phyloP scores from a whole-genome alignment of 305 asterid species.

The Fraxinus greggii region DNA sequence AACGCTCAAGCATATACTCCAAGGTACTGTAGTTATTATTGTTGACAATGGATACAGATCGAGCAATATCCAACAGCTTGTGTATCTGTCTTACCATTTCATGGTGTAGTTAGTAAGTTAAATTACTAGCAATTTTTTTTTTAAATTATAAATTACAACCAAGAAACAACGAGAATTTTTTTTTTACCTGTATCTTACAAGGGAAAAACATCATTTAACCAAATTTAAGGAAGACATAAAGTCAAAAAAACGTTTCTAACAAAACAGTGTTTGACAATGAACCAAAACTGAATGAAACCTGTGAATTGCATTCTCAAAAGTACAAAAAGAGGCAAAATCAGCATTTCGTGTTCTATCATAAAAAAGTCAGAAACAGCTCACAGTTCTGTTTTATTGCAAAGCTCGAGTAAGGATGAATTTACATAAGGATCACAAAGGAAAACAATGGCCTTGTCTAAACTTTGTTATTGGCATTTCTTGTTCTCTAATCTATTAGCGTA shows the following conservation, averaged over 20 bases:
- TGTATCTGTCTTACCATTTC: constrained; percentile 64
- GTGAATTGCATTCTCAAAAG: not conserved
- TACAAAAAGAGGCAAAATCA: not conserved
- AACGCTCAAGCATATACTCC: constrained; percentile 75
- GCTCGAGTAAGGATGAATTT: constrained; percentile 4
- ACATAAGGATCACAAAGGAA: not conserved
- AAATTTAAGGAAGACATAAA: constrained; percentile 4
- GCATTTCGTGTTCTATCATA: not conserved
- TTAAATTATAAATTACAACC: constrained; percentile 14
- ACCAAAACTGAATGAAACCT: constrained; percentile 16
- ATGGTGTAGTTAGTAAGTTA: constrained; percentile 28
- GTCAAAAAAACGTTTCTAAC: constrained; percentile 2
- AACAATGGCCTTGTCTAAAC: not conserved
- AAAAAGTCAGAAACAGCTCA: not conserved
- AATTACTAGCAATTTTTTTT: constrained; percentile 13
- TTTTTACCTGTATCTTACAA: constrained; percentile 2
- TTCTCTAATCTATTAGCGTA: not conserved
- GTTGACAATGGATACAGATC: constrained; percentile 70
- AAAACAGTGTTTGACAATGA: constrained; percentile 6
- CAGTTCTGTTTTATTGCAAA: not conserved
- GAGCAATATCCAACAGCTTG: constrained; percentile 76
- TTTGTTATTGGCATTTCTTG: not conserved
- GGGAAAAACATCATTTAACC: constrained; percentile 10
- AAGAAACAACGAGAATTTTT: constrained; percentile 1
- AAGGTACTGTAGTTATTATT: constrained; percentile 69